phyloP scores from a whole-genome alignment of 2,329 filamentous ascomycete species.

The Coniochaeta pulveracea region DNA sequence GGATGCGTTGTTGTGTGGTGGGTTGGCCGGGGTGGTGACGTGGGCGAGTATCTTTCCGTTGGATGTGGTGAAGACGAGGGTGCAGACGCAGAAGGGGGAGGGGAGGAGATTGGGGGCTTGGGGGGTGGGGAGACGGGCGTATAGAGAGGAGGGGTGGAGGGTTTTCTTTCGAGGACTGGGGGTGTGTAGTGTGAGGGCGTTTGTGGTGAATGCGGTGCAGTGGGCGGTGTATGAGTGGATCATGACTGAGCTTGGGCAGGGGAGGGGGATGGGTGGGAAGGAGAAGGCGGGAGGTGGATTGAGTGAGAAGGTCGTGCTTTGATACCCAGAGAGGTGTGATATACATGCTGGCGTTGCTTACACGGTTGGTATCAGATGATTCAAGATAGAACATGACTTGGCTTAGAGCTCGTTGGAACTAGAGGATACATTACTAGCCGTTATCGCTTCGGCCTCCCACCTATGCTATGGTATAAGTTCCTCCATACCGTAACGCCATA shows the following conservation, averaged over 20 bases:
- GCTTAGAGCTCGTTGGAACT: too few relatives aligned
- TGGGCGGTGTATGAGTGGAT: constrained; percentile 90
- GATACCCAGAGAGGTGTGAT: too few relatives aligned
- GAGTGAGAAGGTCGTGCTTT: too few relatives aligned
- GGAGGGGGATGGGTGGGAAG: constrained; percentile 10
- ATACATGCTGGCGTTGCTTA: too few relatives aligned
- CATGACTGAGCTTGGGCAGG: constrained; percentile 47
- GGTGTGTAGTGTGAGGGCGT: constrained; percentile 76
- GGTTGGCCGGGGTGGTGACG: constrained; percentile 74
- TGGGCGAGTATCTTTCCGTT: constrained; percentile 88
- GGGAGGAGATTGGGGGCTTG: constrained; percentile 36
- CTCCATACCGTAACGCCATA: too few relatives aligned
- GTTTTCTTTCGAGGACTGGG: constrained; percentile 66
- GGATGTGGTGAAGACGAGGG: constrained; percentile 82
- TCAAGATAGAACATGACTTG: too few relatives aligned
- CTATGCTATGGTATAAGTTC: too few relatives aligned
- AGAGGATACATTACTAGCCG: too few relatives aligned
- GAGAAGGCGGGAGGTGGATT: neutral
- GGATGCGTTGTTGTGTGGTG: constrained; percentile 70
- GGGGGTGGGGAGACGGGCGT: constrained; percentile 54
- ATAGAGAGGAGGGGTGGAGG: constrained; percentile 46
- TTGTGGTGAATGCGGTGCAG: constrained; percentile 86
- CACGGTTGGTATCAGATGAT: too few relatives aligned
- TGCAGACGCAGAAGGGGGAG: constrained; percentile 57
- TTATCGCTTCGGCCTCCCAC: too few relatives aligned